Conservation (phyloP, 257 asterid species). For the Penstemon eatonii region DNA sequence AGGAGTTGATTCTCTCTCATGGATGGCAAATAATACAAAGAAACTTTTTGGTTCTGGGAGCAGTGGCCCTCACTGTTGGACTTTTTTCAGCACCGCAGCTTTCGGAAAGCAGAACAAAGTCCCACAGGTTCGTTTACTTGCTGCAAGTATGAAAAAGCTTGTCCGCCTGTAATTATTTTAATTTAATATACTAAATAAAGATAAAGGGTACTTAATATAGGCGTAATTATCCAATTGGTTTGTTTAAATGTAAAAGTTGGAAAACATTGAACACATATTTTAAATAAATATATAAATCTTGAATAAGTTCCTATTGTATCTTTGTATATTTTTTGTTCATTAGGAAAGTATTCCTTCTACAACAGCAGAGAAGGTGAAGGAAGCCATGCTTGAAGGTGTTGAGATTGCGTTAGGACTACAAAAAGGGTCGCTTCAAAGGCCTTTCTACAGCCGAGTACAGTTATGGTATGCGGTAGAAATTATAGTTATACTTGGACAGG, state of each 20-base stretch:
- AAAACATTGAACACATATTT: too few species aligned
- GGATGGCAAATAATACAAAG: slow-evolving; percentile 84
- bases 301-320: slow-evolving; percentile 2
- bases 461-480: slow-evolving; percentile 60
- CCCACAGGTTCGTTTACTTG: slow-evolving; percentile 72
- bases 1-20: slow-evolving; percentile 84
- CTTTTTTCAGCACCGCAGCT: slow-evolving; percentile 79
- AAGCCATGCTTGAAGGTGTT: slow-evolving; percentile 82
- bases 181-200: neutral
- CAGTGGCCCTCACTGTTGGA: slow-evolving; percentile 80
- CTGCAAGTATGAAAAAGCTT: neutral
- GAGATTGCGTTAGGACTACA: slow-evolving; percentile 78
- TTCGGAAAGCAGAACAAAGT: slow-evolving; percentile 84
- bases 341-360: slow-evolving; percentile 86
- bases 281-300: neutral
- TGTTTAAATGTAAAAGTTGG: neutral
- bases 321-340: slow-evolving; percentile 5
- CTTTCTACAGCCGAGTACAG: slow-evolving; percentile 76
- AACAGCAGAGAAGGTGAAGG: slow-evolving; percentile 78
- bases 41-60: slow-evolving; percentile 59
- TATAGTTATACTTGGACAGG: neutral
- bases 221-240: neutral
- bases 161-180: neutral
- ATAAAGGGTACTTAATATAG: neutral
- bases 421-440: slow-evolving; percentile 54